Base-by-base conservation (phyloP, 2,329 filamentous ascomycete species). In the Epichloe bromicola region DNA sequence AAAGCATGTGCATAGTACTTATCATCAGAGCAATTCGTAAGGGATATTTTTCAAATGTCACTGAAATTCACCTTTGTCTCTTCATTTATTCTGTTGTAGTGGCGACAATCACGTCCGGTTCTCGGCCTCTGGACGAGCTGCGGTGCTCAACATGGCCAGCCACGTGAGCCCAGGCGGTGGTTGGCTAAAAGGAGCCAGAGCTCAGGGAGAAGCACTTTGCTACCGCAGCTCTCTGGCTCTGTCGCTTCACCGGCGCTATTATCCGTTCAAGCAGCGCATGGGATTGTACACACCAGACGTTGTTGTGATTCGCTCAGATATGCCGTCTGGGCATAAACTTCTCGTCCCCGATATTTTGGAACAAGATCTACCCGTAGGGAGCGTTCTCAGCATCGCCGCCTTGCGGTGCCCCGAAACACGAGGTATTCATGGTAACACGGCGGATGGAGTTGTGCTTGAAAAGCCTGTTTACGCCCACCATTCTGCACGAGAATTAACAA, bases 161-260 rank as follows among this genome's bases (percentile, higher is more conserved):
- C 71, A 76, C 45, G 57, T 63, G 3, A 63, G 59, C 14, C 72
- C 78, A 0, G 83, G 82, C n/a, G 83, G 83, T 19, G 81, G 80
- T 17, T 86, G 81, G 74, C 61, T 74, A 4, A 72, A 71, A 38
- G 83, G 83, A 37, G 71, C 79, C 50, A 64, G 76, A 33, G 82
- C 83, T 0, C 83, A 87, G 63, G 83, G 87, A 65, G 83, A 87
- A 67, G 74, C 77, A 3, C 70, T 87, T 6, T 86, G 81, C 65
- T 82, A 80, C 60, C 76, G 82, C 42, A 79, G 74, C 44, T 75
- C 76, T 1, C 71, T 82, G 7, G 72, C 64, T 30, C 59, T 71
- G 33, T 74, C 73, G 19, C 66, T 80, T 1, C 65, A 71, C 52
- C 56, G 60, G 20, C 55, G 60, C 15, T 74, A 74, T 59, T 84